Base-by-base conservation (phyloP, 2,329 filamentous ascomycete genomes). In the Fusarium sp. region DNA sequence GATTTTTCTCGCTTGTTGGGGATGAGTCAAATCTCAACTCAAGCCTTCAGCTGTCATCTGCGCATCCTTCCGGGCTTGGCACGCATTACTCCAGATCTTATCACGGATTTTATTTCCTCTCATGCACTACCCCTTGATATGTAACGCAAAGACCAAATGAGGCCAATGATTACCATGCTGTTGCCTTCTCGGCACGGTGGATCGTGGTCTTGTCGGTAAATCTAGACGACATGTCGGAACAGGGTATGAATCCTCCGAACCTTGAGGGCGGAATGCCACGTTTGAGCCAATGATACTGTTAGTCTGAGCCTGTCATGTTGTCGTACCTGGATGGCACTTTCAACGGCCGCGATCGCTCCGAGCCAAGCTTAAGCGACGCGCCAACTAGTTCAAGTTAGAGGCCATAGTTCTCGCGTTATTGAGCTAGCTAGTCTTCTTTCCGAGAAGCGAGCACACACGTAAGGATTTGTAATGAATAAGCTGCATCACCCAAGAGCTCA, bases 261-360 rank as follows among this genome's bases (percentile, higher is more conserved):
- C 32, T 65, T 52, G 37, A 40, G 17, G 37, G 17, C 37, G 17
- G 37, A 40, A 14, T 22, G n/a, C n/a, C n/a, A 75, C 75, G 65
- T 84, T 78, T 4, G 79, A 74, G 2, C 75, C 69, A 25, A 82
- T 81, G 15, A 85, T 82, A 33, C 72, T 76, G 8, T 79, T 76
- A 2, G 76, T 79, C 82, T 83, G 80, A 6, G 81, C 79, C 7
- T 38, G 74, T 80, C 80, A 84, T 84, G 72, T 91, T 91, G 79
- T 91, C 91, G 79, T 91, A 91, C 14, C 14, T 25, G 22, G 17
- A 90, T 79, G 1, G 88, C 89, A 1, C 87, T 86, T 1, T 88
- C 87, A 2, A 92, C 87, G 0, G 90, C 89, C 90, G 81, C 12
- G 88, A 90, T 10, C 89, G 84, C 2, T 91, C 90, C 3, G 86